These are phyloP conservation scores for Nepenthes gracilis DNA, from an alignment of 148 eudicot species.

Conservation along the genomic window DNA sequence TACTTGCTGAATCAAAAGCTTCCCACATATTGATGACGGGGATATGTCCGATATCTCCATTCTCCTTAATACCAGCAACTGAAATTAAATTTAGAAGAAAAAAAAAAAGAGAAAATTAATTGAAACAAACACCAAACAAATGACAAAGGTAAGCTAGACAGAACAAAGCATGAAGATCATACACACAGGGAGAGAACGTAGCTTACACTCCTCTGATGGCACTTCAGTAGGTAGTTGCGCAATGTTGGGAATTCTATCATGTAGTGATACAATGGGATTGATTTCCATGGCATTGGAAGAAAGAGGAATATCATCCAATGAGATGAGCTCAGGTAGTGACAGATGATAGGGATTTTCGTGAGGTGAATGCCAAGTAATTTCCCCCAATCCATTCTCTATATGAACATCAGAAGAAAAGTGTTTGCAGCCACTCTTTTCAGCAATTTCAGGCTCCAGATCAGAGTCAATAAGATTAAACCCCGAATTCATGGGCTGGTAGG, in stretches of 20 bases:
- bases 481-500: constrained; percentile 6
- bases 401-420: constrained; percentile 11
- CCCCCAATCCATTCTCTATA: constrained; percentile 15
- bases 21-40: constrained; percentile 16
- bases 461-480: constrained; percentile 2
- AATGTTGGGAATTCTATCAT: not conserved
- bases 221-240: constrained; percentile 10
- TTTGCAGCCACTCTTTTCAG: constrained; percentile 12
- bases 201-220: constrained; percentile 21
- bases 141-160: too few species aligned
- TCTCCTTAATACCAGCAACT: constrained; percentile 20
- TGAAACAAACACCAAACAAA: constrained; percentile 1
- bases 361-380: constrained; percentile 26
- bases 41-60: constrained; percentile 13
- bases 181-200: too few species aligned
- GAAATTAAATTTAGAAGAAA: constrained; percentile 12
- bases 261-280: constrained; percentile 4
- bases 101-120: constrained; percentile 2
- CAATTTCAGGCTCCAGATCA: constrained; percentile 14
- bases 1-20: constrained; percentile 13
- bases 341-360: constrained; percentile 10
- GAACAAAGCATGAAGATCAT: too few species aligned
- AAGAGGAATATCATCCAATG: constrained; percentile 23
- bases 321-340: constrained; percentile 21
- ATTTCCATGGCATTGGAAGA: constrained; percentile 12